Conservation (phyloP, 495 filamentous ascomycete species). For the Neurospora intermedia region DNA sequence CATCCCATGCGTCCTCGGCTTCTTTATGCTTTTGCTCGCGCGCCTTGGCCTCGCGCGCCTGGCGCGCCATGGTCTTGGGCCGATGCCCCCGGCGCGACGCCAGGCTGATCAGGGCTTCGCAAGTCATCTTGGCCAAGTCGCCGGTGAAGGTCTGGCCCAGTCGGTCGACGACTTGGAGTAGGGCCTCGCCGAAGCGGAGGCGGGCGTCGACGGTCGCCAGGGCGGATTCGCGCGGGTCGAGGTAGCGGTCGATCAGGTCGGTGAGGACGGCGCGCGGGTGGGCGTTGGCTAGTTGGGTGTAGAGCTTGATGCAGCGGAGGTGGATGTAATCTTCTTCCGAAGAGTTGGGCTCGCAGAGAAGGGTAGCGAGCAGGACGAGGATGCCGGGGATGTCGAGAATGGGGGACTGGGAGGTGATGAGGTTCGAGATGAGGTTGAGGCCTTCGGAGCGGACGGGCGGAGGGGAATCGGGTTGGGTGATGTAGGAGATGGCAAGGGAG, state of each 20-base stretch:
- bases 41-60: slow-evolving; percentile 36
- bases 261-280: slow-evolving; percentile 57
- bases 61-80: slow-evolving; percentile 40
- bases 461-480: slow-evolving; percentile 53
- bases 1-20: slow-evolving; percentile 44
- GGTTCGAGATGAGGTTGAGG: slow-evolving; percentile 53
- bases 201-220: slow-evolving; percentile 46
- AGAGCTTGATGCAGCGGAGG: slow-evolving; percentile 56
- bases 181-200: slow-evolving; percentile 61
- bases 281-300: slow-evolving; percentile 50
- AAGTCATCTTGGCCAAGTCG: slow-evolving; percentile 43
- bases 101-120: slow-evolving; percentile 52
- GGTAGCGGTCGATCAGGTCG: slow-evolving; percentile 58
- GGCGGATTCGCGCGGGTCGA: slow-evolving; percentile 48
- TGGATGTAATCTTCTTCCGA: slow-evolving; percentile 70
- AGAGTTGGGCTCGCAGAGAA: slow-evolving; percentile 34
- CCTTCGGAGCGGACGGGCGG: slow-evolving; percentile 72
- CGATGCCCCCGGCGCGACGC: slow-evolving; percentile 53
- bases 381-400: slow-evolving; percentile 62
- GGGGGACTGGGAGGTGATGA: slow-evolving; percentile 52
- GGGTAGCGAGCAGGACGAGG: slow-evolving; percentile 51
- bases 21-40: slow-evolving; percentile 38
- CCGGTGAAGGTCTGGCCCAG: slow-evolving; percentile 52
- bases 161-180: slow-evolving; percentile 58
- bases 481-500: slow-evolving; percentile 58